These are phyloP conservation scores for Lizonia empirigonia DNA, from an alignment of 2,329 filamentous ascomycete genomes.

Conservation along the genomic window DNA sequence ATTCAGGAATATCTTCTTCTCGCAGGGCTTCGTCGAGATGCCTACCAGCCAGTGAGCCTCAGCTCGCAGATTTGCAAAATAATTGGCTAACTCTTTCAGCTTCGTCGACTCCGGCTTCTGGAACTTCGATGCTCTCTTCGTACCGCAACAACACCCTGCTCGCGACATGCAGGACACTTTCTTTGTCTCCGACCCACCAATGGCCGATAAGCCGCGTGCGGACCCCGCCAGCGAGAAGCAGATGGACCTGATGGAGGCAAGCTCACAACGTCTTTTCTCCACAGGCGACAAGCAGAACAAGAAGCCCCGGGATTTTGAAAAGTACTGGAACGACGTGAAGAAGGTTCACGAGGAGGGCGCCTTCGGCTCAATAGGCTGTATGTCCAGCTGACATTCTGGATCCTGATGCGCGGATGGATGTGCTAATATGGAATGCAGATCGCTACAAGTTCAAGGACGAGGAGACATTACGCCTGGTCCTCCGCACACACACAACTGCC, in stretches of 20 bases:
- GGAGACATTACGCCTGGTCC: constrained; percentile 83
- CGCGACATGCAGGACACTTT: constrained; percentile 98
- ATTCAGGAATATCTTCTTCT: constrained; percentile 98
- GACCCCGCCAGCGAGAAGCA: constrained; percentile 57
- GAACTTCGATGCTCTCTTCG: constrained; percentile 97
- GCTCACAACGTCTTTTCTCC: constrained; percentile 59
- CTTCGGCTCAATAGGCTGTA: constrained; percentile 86
- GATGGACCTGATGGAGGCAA: constrained; percentile 56
- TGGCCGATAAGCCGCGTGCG: constrained; percentile 69
- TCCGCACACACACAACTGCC: constrained; percentile 95
- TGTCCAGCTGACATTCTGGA: background rate
- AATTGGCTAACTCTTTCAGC: constrained; percentile 42
- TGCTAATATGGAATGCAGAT: constrained; percentile 51
- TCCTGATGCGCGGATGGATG: too few species aligned
- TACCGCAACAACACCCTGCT: constrained; percentile 96
- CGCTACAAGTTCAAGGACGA: constrained; percentile 91
- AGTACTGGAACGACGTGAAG: constrained; percentile 87
- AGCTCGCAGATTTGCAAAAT: background rate
- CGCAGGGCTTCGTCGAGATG: constrained; percentile 99
- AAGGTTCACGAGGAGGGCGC: constrained; percentile 89
- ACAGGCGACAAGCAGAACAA: constrained; percentile 58
- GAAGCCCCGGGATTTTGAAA: constrained; percentile 69
- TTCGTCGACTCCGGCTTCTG: constrained; percentile 98
- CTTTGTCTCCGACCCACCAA: constrained; percentile 89
- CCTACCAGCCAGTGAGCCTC: constrained; percentile 72